Percentiles rank a stretch among this genome's conserved stretches.
Conservation (phyloP, 371 early-diverging fungal genomes). For the Apophysomyces variabilis region DNA sequence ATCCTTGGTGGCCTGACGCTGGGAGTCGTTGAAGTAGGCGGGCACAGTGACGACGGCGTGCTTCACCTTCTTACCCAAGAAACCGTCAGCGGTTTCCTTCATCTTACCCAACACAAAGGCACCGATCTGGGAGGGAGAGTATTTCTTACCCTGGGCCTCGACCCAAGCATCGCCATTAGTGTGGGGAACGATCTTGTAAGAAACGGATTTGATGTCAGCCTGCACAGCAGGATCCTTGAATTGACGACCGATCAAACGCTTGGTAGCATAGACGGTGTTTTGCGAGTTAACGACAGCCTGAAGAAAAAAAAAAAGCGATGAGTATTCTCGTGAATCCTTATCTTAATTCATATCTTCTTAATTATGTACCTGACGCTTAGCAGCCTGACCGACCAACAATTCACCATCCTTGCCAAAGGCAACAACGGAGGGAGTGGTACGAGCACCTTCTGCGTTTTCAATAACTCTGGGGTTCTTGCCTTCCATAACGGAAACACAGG, state of each 20-base stretch:
- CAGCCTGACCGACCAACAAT: slow-evolving; percentile 94
- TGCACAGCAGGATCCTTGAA: slow-evolving; percentile 88
- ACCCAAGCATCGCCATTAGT: slow-evolving; percentile 95
- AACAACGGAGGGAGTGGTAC: slow-evolving; percentile 98
- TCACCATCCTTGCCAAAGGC: slow-evolving; percentile 93
- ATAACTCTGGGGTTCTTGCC: slow-evolving; percentile 97
- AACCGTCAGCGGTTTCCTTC: slow-evolving; percentile 90
- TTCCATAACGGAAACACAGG: slow-evolving; percentile 98
- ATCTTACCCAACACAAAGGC: slow-evolving; percentile 93
- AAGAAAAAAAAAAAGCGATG: not conserved
- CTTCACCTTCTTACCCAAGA: slow-evolving; percentile 83
- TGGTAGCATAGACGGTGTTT: slow-evolving; percentile 92
- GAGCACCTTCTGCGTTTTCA: slow-evolving; percentile 95
- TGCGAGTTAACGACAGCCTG: slow-evolving; percentile 91
- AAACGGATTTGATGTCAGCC: slow-evolving; percentile 82
- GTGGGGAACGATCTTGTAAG: slow-evolving; percentile 90
- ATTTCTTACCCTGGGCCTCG: slow-evolving; percentile 87
- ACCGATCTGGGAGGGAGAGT: slow-evolving; percentile 96
- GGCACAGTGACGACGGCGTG: slow-evolving; percentile 94
- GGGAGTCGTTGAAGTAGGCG: slow-evolving; percentile 93
- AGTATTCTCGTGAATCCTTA: not conserved
- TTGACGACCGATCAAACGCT: slow-evolving; percentile 96
- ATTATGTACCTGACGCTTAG: slow-evolving; percentile 86
- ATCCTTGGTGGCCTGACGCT: slow-evolving; percentile 99
- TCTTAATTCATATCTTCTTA: not conserved